Base-by-base conservation (phyloP, 352 stramenopile genomes). In the Pythium vanterpoolii region DNA sequence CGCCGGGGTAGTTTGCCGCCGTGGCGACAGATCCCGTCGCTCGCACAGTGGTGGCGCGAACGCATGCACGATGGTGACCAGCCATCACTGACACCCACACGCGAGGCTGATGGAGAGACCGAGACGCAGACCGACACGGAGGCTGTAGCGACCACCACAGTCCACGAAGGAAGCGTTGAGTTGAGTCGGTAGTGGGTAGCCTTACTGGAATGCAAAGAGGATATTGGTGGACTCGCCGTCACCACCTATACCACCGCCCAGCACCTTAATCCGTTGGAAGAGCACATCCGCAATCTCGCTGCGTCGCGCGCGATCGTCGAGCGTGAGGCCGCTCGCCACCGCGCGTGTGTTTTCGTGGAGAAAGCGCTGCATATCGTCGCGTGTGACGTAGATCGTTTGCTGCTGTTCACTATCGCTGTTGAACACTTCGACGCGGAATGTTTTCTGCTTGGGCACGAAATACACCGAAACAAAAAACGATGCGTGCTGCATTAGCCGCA, bases 401-500 rank as follows among this genome's bases (percentile, higher is more conserved):
- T 83, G 76, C 46, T 85, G 71, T 42, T 93, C 83, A 16, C 76
- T 89, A 53, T 93, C 80, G 60, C 74, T 90, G 57, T 90, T 90
- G 54, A 93, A 89, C 6, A 89, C 62, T 43, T 93, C 81, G 27
- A 93, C 77, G 18, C 80, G 76, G 59, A 89, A 87, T 43, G 86
- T 68, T 39, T 66, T 63, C 47, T 90, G 79, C 69, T 73, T 86
- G 48, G 72, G 70, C 18, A 87, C 80, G 56, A 75, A 76, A 47
- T 86, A 87, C 30, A 90, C 50, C 18, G 83, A 84, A n/a, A 93
- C 64, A 56, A 90, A 90, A 60, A 93, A 86, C 28, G 77, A 78
- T 28, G 82, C 64, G 49, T 82, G 74, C 16, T 83, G 71, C 38
- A 93, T 63, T 26, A 73, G 72, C 7, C 79, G 74, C 49, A 83